phyloP scores from a whole-genome alignment of 768 basidiomycete genomes.

The Tricholoma hemisulphureum region DNA sequence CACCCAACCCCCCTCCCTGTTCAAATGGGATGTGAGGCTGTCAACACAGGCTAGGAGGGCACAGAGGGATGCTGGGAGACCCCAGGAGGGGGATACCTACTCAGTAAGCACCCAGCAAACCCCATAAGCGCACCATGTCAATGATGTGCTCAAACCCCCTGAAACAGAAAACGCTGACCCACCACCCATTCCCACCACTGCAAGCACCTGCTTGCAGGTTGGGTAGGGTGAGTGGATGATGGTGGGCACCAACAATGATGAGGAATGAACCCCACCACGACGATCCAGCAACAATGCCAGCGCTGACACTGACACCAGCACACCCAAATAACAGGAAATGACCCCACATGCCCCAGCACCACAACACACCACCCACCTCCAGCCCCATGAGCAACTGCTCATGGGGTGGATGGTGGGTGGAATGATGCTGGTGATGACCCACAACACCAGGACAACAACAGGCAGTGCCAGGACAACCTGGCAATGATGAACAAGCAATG shows the following conservation, averaged over 20 bases:
- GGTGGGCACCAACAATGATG: not conserved
- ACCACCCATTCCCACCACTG: not conserved
- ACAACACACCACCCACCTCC: not conserved
- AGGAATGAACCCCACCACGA: not conserved
- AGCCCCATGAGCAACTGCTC: not conserved
- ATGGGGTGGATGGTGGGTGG: not conserved
- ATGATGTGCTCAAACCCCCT: not conserved
- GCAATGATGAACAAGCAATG: no score
- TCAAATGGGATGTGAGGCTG: no score
- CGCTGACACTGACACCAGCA: not conserved
- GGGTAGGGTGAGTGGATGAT: not conserved
- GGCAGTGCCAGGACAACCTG: no score
- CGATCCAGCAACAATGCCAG: not conserved
- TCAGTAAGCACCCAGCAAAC: not conserved
- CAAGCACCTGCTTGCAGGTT: not conserved
- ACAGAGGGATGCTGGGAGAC: not conserved
- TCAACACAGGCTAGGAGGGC: not conserved
- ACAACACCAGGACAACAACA: no score
- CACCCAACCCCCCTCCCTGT: no score
- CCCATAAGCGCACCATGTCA: not conserved
- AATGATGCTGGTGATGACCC: not conserved
- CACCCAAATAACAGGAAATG: not conserved
- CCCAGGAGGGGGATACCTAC: not conserved
- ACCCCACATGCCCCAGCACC: not conserved
- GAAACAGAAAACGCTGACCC: not conserved